Evolutionary conservation across 257 asterid species (phyloP), one percentile per base, ranked within the genome.

Genomic region (Solanum tarijense): DNA sequence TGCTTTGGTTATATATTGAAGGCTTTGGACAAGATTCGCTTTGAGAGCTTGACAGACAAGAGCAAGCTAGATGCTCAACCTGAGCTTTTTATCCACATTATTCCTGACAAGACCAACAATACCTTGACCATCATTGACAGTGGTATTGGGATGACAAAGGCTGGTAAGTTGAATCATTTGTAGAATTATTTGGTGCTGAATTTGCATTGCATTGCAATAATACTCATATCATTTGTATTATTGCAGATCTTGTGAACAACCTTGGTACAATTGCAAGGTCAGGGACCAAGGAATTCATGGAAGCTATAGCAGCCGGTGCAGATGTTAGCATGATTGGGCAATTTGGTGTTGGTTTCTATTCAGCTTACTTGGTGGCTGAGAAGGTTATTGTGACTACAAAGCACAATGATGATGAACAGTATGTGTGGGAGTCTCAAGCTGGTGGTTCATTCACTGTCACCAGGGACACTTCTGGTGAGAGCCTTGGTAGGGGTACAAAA

Each of bases 271-370:
- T 92, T 75, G 94, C 94, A 25, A 89, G 94, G 88, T 93, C 94
- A 31, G 96, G 95, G 31, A 94, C 96, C 32, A 93, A 94, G 92
- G 96, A 94, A 82, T 94, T 93, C 82, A 93, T 94, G 96, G 97
- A 93, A 68, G 95, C 97, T 46, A 83, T 94, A 34, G 91, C 95
- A 60, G 96, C 96, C 62, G 97, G 96, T 89, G 96, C 96, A 46
- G 96, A 93, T 93, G 97, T 93, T 39, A 93, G 97, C 90, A 94
- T 94, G 97, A 94, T 94, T 38, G 95, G 97, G 81, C 95, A 94
- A 88, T 94, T 92, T 87, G 97, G 96, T 83, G 95, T 93, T 48
- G 95, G 95, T 83, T 92, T 94, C 89, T 94, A 94, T 88, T 94
- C 95, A 0, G 93, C 96, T 18, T 94, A 92, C 88, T 88, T 94